A percentile compares a stretch with the other conserved stretches of the same genome.
Conservation (phyloP, 2,329 filamentous ascomycete species). For the Fusarium siculi region DNA sequence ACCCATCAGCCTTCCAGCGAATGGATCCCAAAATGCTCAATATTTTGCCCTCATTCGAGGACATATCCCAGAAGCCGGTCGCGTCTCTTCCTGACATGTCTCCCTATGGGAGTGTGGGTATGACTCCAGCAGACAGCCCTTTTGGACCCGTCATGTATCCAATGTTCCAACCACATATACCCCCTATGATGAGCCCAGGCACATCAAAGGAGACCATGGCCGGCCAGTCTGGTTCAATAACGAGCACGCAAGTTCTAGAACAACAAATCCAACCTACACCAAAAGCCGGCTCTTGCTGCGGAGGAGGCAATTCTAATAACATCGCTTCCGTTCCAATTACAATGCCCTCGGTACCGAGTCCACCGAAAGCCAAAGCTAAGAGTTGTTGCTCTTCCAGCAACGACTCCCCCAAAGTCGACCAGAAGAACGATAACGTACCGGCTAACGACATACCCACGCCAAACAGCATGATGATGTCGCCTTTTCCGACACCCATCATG, state of each 20-base stretch:
- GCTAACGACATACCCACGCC: constrained; percentile 34
- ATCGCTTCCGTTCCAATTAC: constrained; percentile 17
- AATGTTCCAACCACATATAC: constrained; percentile 47
- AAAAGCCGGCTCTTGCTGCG: constrained; percentile 52
- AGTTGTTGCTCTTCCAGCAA: constrained; percentile 47
- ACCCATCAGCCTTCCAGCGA: constrained; percentile 59
- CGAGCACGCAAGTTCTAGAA: constrained; percentile 35
- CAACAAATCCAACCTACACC: constrained; percentile 25
- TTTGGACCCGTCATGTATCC: constrained; percentile 47
- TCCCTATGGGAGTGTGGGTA: constrained; percentile 45
- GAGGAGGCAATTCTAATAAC: constrained; percentile 28
- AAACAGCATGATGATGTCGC: constrained; percentile 49
- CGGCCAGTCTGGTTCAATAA: constrained; percentile 28
- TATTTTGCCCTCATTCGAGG: constrained; percentile 52
- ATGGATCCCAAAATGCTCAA: constrained; percentile 66
- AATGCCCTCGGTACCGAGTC: constrained; percentile 30
- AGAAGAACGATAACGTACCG: constrained; percentile 34
- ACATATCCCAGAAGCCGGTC: constrained; percentile 43
- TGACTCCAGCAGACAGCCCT: constrained; percentile 42
- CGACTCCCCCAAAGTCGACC: constrained; percentile 35
- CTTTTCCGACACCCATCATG: constrained; percentile 50
- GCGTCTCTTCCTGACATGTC: constrained; percentile 38
- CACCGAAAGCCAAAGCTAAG: constrained; percentile 34
- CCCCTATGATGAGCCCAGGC: constrained; percentile 35
- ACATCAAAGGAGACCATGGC: constrained; percentile 33